A percentile compares a stretch with the other conserved stretches of the same genome.
phyloP scores from a whole-genome alignment of 73 alveolate species.

The Chromera velia region DNA sequence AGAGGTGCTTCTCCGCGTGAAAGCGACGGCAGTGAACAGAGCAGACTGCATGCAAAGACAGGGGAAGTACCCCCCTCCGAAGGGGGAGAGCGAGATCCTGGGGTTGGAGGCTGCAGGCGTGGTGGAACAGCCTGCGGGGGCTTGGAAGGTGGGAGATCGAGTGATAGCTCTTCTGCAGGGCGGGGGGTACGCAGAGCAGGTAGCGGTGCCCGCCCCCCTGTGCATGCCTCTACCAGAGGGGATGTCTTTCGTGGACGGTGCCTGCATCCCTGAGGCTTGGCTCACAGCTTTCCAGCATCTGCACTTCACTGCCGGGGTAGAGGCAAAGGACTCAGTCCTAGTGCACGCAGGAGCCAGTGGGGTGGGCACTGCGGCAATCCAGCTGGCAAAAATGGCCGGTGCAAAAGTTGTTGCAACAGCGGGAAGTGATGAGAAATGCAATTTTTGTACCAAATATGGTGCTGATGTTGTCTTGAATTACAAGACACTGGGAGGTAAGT shows the following conservation, averaged over 20 bases:
- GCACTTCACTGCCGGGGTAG: conserved; percentile 20
- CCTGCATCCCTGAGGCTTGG: conserved; percentile 65
- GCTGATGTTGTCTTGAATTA: conserved; percentile 53
- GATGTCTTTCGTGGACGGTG: conserved; percentile 46
- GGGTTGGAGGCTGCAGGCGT: conserved; percentile 65
- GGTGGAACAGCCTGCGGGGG: conserved; percentile 25
- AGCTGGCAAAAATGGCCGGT: conserved; percentile 52
- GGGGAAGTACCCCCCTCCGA: conserved; percentile 51
- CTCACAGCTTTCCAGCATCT: conserved; percentile 57
- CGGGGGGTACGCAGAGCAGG: conserved; percentile 63
- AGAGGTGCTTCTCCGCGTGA: conserved; percentile 45
- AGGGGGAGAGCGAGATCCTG: conserved; percentile 53
- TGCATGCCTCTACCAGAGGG: conserved; percentile 49
- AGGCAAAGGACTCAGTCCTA: conserved; percentile 39
- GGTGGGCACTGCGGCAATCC: conserved; percentile 59
- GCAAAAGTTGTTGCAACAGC: conserved; percentile 47
- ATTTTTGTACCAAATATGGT: conserved; percentile 49
- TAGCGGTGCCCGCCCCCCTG: conserved; percentile 30
- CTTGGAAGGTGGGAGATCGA: conserved; percentile 10
- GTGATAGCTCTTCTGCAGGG: conserved; percentile 64
- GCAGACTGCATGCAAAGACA: conserved; percentile 59
- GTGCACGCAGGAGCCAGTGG: conserved; percentile 73
- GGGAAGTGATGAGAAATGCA: conserved; percentile 45
- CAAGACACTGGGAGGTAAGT: conserved; percentile 38
- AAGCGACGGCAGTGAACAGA: conserved; percentile 64